Evolutionary conservation across 2,329 filamentous ascomycete genomes (phyloP).

Genomic region (Stagonosporopsis vannaccii): DNA sequence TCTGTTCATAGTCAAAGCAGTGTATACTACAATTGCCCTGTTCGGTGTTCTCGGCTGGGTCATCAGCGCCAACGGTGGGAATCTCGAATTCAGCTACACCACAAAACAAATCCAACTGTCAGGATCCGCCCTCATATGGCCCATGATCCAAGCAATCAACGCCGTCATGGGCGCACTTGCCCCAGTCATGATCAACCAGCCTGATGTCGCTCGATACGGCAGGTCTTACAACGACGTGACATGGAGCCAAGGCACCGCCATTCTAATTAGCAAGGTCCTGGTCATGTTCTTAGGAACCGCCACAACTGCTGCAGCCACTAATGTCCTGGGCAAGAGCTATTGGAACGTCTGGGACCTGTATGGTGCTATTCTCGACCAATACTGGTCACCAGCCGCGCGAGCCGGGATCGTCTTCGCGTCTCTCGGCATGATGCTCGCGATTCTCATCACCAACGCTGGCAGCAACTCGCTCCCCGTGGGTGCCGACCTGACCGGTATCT

Average conservation of each 20-base stretch:
- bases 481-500: conserved; percentile 35
- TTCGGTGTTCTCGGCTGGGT: conserved; percentile 30
- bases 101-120: conserved; percentile 25
- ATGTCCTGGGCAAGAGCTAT: conserved; percentile 29
- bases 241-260: conserved; percentile 30
- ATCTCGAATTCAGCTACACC: conserved; percentile 27
- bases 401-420: conserved; percentile 38
- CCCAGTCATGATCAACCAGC: conserved; percentile 29
- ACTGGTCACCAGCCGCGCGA: conserved; percentile 31
- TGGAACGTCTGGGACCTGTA: conserved; percentile 37
- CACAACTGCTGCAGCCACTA: conserved; percentile 26
- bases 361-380: conserved; percentile 27
- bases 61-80: conserved; percentile 32
- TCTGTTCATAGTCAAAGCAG: conserved; percentile 30
- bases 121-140: conserved; percentile 28
- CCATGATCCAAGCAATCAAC: conserved; percentile 31
- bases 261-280: conserved; percentile 30
- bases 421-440: conserved; percentile 34
- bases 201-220: conserved; percentile 33
- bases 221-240: conserved; percentile 26
- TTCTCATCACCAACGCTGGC: conserved; percentile 36
- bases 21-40: conserved; percentile 23
- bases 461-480: conserved; percentile 38
- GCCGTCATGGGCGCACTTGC: conserved; percentile 30
- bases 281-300: conserved; percentile 35